Evolutionary conservation across 495 filamentous ascomycete species (phyloP), one percentile per base, ranked within the genome.

Genomic region (Aspergillus steynii): DNA sequence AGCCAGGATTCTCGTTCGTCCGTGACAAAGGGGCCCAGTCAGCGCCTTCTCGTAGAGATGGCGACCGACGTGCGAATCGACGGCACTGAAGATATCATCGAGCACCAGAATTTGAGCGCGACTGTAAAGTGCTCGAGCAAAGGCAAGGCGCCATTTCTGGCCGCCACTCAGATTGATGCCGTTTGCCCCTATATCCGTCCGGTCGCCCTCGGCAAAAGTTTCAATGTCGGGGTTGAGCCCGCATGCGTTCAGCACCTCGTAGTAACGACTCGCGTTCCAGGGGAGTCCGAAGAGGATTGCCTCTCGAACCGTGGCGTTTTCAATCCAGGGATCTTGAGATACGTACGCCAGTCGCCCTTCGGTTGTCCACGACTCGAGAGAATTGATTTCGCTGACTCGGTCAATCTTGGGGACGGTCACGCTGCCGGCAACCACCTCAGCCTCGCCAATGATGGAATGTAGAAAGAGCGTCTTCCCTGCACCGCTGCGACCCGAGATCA

Each of bases 81-180:
- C 66, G 0, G 80, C 82, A 60, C 88, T 91, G 72, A 96, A 96
- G 46, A 96, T 93, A 66, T 96, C 91, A 66, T 96, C 91, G 53
- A 96, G 74, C 27, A 96, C 77, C 0, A 96, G 80, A 58, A 92
- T 88, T 0, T 89, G 88, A 5, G 91, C 91, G 2, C 91, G 78
- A 2, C 89, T 92, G 68, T 96, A 95, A 31, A 93, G 74, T 7
- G 91, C 91, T 29, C 91, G 73, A 2, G 90, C 91, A 58, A 96
- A 85, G 3, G 90, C 88, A 32, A 95, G 77, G 50, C 91, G 79
- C 91, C 91, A 96, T 66, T 87, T 83, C 69, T 96, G 91, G 12
- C 91, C 91, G 62, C 91, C 91, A 63, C 88, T 91, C 4, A 96
- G 74, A 66, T 93, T 95, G 66, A 95, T 88, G 12, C 91, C 91